phyloP scores from a whole-genome alignment of 306 rosid genomes.

The Pyrus pyrifolia region DNA sequence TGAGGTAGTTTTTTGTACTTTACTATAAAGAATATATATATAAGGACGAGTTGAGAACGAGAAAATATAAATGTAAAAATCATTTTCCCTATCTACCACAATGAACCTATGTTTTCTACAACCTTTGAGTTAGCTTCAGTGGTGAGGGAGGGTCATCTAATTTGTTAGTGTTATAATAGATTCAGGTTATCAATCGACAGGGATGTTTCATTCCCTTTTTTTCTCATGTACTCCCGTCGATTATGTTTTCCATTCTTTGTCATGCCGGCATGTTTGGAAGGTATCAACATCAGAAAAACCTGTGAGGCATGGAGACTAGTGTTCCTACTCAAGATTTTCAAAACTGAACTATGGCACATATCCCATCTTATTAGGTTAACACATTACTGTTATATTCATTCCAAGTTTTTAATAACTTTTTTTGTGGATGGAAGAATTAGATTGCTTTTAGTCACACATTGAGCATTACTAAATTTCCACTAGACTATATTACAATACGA shows the following conservation, averaged over 20 bases:
- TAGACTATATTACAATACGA: neutral
- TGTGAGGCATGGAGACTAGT: neutral
- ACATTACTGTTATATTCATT: neutral
- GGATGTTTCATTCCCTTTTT: neutral
- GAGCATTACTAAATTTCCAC: neutral
- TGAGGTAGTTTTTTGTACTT: no score
- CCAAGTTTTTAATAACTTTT: neutral
- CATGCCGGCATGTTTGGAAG: neutral
- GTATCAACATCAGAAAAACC: neutral
- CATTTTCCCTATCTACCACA: neutral
- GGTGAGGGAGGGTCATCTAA: no score
- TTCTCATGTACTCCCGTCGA: neutral
- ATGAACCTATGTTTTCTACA: neutral
- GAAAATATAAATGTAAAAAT: no score
- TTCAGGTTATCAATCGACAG: neutral
- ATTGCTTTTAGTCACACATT: neutral
- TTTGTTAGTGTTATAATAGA: no score
- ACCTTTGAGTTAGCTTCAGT: no score
- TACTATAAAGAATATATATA: no score
- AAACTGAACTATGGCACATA: neutral
- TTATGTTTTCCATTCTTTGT: neutral
- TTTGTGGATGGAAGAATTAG: neutral
- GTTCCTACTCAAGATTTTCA: neutral
- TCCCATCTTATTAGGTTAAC: neutral
- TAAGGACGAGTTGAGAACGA: no score